Evolutionary conservation across 805 yeast species (phyloP).

Genomic region (Metschnikowia koreensis): DNA sequence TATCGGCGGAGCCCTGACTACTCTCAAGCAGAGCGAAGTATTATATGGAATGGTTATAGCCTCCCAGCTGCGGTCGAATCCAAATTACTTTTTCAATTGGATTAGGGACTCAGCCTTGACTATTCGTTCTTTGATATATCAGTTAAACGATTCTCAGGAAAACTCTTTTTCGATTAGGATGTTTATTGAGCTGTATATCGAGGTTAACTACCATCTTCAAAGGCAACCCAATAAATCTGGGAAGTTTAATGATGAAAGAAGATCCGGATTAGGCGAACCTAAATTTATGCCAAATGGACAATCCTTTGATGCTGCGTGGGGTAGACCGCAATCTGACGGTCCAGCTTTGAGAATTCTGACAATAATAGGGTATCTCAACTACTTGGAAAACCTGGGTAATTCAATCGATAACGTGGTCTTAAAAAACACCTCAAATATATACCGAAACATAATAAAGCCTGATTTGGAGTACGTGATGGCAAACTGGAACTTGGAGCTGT

Average conservation of each 20-base stretch:
- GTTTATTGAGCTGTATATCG: conserved; percentile 60
- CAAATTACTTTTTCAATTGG: conserved; percentile 91
- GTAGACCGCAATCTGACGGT: conserved; percentile 94
- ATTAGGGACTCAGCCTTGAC: conserved; percentile 86
- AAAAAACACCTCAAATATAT: conserved; percentile 38
- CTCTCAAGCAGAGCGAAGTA: conserved; percentile 32
- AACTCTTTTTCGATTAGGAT: conserved; percentile 6
- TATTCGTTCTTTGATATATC: conserved; percentile 58
- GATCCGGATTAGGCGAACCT: conserved; percentile 82
- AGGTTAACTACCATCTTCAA: conserved; percentile 59
- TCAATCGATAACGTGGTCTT: conserved; percentile 26
- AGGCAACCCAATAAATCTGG: conserved; percentile 71
- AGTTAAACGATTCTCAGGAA: conserved; percentile 42
- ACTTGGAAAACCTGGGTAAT: conserved; percentile 31
- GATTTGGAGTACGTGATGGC: conserved; percentile 64
- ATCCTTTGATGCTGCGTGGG: conserved; percentile 72
- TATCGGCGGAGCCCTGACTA: conserved; percentile 51
- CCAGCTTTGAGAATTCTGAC: conserved; percentile 81
- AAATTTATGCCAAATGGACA: conserved; percentile 70
- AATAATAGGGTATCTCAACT: conserved; percentile 51
- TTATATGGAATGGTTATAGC: conserved; percentile 77
- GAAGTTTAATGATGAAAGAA: conserved; percentile 35
- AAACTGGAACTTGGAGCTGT: conserved; percentile 66
- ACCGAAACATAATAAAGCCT: conserved; percentile 54
- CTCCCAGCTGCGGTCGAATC: conserved; percentile 67